phyloP scores from a whole-genome alignment of 1,284 basidiomycete species.

The Golubevia sp. region DNA sequence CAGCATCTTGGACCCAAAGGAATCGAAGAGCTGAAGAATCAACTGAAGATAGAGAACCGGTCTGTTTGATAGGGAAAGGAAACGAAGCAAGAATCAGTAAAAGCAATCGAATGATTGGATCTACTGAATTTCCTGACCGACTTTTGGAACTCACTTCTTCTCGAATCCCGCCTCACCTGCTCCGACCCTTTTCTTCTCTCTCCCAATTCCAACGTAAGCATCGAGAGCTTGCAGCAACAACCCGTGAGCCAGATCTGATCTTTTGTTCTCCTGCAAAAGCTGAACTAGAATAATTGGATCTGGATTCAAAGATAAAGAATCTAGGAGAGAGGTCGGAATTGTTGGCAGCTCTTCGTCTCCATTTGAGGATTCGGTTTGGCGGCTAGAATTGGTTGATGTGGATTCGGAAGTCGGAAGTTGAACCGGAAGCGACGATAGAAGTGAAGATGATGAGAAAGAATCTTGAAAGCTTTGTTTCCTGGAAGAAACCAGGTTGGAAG shows the following conservation, averaged over 20 bases:
- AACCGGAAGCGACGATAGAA: neutral
- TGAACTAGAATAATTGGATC: slow-evolving; percentile 25
- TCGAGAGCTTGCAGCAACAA: slow-evolving; percentile 26
- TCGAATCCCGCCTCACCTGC: neutral
- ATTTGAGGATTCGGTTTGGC: no score
- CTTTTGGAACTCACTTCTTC: slow-evolving; percentile 18
- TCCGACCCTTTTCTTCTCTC: slow-evolving; percentile 1
- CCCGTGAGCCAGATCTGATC: slow-evolving; percentile 22
- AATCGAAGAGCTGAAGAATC: slow-evolving; percentile 43
- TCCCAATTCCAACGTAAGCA: slow-evolving; percentile 27
- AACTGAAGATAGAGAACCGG: slow-evolving; percentile 36
- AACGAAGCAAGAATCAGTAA: neutral
- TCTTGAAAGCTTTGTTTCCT: neutral
- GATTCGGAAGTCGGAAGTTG: neutral
- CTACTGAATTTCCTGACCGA: neutral
- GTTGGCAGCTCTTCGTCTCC: neutral
- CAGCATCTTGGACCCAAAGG: slow-evolving; percentile 40
- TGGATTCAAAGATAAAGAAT: slow-evolving; percentile 23
- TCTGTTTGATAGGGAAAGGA: neutral
- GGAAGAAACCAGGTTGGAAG: no score
- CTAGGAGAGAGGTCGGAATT: slow-evolving; percentile 21
- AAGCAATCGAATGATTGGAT: neutral
- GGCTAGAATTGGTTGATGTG: neutral
- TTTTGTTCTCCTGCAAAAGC: slow-evolving; percentile 19
- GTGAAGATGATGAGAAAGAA: neutral